A percentile compares a stretch with the other conserved stretches of the same genome.
phyloP scores from a whole-genome alignment of 2,329 filamentous ascomycete genomes.

The Domatiomyces catenatus region DNA sequence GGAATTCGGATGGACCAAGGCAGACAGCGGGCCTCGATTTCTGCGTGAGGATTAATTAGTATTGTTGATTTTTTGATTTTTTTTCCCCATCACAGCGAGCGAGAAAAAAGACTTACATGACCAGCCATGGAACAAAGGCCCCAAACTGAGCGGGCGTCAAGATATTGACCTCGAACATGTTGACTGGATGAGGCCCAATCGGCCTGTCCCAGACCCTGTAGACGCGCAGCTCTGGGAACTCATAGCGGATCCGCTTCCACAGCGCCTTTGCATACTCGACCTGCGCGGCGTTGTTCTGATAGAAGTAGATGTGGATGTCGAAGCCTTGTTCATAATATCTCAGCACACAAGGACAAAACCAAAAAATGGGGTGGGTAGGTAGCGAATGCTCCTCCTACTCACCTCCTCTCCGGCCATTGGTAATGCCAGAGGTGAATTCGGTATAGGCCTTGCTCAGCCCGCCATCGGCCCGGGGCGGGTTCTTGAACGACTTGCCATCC shows the following conservation, averaged over 20 bases:
- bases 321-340: too few species aligned
- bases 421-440: conserved; percentile 52
- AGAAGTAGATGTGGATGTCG: conserved; percentile 77
- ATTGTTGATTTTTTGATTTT: too few species aligned
- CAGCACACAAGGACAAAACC: too few species aligned
- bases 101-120: conserved; percentile 34
- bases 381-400: too few species aligned
- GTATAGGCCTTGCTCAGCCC: conserved; percentile 54
- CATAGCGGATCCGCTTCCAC: conserved; percentile 61
- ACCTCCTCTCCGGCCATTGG: conserved; percentile 32
- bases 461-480: conserved; percentile 39
- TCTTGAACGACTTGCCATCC: conserved; percentile 65
- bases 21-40: conserved; percentile 65
- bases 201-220: conserved; percentile 64
- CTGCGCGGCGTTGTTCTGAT: conserved; percentile 46
- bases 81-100: too few species aligned
- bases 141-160: conserved; percentile 79
- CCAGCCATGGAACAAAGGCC: conserved; percentile 72
- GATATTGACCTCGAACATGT: conserved; percentile 87
- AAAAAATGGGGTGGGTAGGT: too few species aligned
- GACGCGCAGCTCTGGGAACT: conserved; percentile 53
- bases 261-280: conserved; percentile 53
- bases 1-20: conserved; percentile 70
- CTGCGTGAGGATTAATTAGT: background rate
- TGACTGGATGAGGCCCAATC: conserved; percentile 65